Evolutionary conservation across 148 eudicot species (phyloP), one percentile per base, ranked within the genome.

Genomic region (Chenopodium formosanum): DNA sequence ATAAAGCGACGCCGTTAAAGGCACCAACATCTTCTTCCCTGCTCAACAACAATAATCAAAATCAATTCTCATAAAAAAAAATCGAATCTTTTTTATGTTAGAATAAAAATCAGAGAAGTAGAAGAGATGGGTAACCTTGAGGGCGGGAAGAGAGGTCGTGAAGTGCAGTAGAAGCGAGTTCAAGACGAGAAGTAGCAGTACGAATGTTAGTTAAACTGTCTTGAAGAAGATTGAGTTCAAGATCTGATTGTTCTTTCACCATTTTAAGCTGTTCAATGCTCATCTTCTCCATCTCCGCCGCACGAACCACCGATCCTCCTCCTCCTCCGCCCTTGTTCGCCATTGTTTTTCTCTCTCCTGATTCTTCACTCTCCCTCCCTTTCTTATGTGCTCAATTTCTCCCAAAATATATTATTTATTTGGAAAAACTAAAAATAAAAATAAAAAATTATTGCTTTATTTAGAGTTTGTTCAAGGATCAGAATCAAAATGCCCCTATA

Each of bases 151-250:
- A 93, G 83, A 95, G 94, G 47, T 95, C 94, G 19, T 89, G 84
- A 75, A 95, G 95, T 73, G 99, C 89, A 66, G 75, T 84, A 58
- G 99, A 91, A 77, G 99, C 98, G 82, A 83, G 46, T 22, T 95
- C 99, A 74, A 95, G 97, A 62, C 99, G 94, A 83, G 87, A 69
- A 31, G 92, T 92, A 79, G 99, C 99, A 65, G 97, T 91, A 52
- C 97, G 97, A 82, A 95, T 93, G 87, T 95, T 95, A 84, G 78
- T 90, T 78, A 95, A 92, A 80, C 98, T 92, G 80, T 95, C 99
- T 84, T 95, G 99, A 19, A 95, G 87, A 48, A 95, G 88, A 46
- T 91, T 95, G 25, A 95, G 88, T 79, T 95, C 99, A 8, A 87
- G 66, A 79, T 95, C 99, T 9, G 90, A 77, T 67, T 95, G 98